Conservation (phyloP, 371 early-diverging fungal species). For the Actinomortierella wolfii region DNA sequence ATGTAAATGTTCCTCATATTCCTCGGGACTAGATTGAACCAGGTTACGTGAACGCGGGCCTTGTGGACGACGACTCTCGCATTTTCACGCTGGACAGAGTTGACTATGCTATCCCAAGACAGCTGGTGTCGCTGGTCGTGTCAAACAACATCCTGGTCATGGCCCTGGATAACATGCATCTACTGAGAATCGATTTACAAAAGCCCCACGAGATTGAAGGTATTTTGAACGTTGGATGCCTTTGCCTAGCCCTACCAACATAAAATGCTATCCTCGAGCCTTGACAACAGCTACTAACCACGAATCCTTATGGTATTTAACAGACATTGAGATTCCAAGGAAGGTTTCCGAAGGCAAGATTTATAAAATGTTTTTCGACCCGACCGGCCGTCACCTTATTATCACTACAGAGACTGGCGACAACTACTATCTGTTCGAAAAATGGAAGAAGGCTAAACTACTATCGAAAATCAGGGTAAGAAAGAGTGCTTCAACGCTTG, state of each 20-base stretch:
- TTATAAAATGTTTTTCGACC: constrained; percentile 80
- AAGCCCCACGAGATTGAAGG: constrained; percentile 71
- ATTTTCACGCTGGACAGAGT: constrained; percentile 83
- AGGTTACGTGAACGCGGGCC: constrained; percentile 57
- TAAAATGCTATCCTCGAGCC: neutral
- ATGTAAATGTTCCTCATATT: neutral
- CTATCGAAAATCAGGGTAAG: constrained; percentile 67
- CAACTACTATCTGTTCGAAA: constrained; percentile 82
- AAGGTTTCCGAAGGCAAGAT: constrained; percentile 67
- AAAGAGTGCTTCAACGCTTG: neutral
- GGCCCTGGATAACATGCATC: constrained; percentile 65
- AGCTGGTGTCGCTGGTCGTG: constrained; percentile 72
- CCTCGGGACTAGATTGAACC: constrained; percentile 51
- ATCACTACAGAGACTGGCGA: constrained; percentile 86
- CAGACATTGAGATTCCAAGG: constrained; percentile 80
- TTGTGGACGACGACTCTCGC: constrained; percentile 52
- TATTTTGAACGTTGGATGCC: constrained; percentile 17
- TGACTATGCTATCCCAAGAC: constrained; percentile 78
- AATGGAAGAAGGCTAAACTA: constrained; percentile 76
- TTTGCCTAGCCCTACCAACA: constrained; percentile 1
- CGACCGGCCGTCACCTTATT: constrained; percentile 85
- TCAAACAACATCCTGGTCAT: constrained; percentile 80
- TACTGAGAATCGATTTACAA: constrained; percentile 81
- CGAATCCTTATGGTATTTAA: too few relatives aligned
- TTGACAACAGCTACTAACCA: neutral